Percentiles rank a stretch among this genome's conserved stretches.
Evolutionary conservation across 805 yeast genomes (phyloP).

Genomic region (Metschnikowia aberdeeniae): DNA sequence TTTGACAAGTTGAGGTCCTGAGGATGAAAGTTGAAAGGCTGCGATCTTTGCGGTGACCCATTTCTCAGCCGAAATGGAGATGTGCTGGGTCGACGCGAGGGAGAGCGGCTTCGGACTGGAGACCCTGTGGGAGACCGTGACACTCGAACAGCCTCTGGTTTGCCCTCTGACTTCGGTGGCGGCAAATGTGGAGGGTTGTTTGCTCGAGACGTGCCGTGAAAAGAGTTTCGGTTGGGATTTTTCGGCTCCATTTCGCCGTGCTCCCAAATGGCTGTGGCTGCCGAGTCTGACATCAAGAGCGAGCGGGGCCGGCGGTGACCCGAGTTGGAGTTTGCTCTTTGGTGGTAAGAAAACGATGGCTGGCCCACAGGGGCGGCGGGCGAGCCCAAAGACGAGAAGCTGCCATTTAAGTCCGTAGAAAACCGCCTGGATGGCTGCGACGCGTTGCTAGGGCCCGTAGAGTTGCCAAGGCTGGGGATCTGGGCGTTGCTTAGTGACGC

Average conservation of each 20-base stretch:
- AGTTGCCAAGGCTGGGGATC: neutral
- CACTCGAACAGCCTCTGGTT: neutral
- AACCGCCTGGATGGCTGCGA: conserved; percentile 7
- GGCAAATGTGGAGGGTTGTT: conserved; percentile 19
- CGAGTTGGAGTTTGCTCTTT: conserved; percentile 11
- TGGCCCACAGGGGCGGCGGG: conserved; percentile 15
- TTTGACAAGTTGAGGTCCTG: conserved; percentile 34
- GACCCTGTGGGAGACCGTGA: conserved; percentile 25
- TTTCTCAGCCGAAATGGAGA: conserved; percentile 12
- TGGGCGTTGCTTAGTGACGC: neutral
- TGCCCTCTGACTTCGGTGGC: conserved; percentile 16
- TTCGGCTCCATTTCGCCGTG: conserved; percentile 17
- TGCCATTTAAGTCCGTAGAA: conserved; percentile 7
- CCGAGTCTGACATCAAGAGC: conserved; percentile 27
- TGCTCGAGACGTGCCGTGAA: conserved; percentile 15
- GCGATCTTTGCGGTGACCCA: conserved; percentile 18
- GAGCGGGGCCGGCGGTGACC: conserved; percentile 31
- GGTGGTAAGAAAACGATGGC: conserved; percentile 13
- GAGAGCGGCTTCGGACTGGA: conserved; percentile 30
- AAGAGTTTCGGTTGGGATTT: conserved; percentile 22
- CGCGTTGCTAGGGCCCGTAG: neutral
- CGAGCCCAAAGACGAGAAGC: conserved; percentile 9
- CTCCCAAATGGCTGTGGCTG: conserved; percentile 27
- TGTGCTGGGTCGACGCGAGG: conserved; percentile 16
- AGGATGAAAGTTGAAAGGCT: conserved; percentile 66